A percentile compares a stretch with the other conserved stretches of the same genome.
These are phyloP conservation scores for Talaromyces wortmannii DNA, from an alignment of 495 filamentous ascomycete species.

Conservation along the genomic window DNA sequence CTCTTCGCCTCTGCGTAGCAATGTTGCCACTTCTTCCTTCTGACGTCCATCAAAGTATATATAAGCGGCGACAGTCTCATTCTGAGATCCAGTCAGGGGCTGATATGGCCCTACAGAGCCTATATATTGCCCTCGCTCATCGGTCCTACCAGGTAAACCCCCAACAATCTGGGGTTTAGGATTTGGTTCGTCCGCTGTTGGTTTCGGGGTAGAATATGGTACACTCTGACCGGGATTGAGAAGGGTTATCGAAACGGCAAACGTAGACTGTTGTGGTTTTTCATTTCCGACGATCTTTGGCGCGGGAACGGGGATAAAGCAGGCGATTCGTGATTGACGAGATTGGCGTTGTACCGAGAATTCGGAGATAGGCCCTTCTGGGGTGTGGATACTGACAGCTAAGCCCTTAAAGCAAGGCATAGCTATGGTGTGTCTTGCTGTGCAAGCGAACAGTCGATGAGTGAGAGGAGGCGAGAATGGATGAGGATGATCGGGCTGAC, in stretches of 20 bases:
- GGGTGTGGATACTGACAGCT: slow-evolving; percentile 91
- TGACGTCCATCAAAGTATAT: slow-evolving; percentile 96
- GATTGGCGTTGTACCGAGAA: slow-evolving; percentile 93
- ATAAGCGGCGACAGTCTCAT: slow-evolving; percentile 96
- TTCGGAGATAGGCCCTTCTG: slow-evolving; percentile 80
- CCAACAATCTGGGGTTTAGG: slow-evolving; percentile 77
- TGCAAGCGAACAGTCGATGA: neutral
- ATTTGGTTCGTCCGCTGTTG: slow-evolving; percentile 61
- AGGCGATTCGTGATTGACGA: slow-evolving; percentile 82
- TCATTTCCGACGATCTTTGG: slow-evolving; percentile 64
- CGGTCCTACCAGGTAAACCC: slow-evolving; percentile 51
- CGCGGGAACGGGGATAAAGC: slow-evolving; percentile 91
- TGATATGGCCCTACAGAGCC: slow-evolving; percentile 74
- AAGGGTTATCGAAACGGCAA: slow-evolving; percentile 94
- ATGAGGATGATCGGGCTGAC: neutral
- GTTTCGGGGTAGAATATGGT: slow-evolving; percentile 79
- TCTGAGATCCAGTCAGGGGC: slow-evolving; percentile 78
- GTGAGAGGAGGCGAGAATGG: neutral
- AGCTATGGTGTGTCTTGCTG: slow-evolving; percentile 6
- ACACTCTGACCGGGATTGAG: slow-evolving; percentile 82
- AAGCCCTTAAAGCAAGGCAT: slow-evolving; percentile 99
- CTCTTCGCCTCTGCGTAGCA: slow-evolving; percentile 88
- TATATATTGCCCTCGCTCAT: slow-evolving; percentile 46
- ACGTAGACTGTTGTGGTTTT: slow-evolving; percentile 85
- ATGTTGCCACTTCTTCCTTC: slow-evolving; percentile 95